These are phyloP conservation scores for Begonia fuchsioides DNA, from an alignment of 306 rosid genomes.

Conservation along the genomic window DNA sequence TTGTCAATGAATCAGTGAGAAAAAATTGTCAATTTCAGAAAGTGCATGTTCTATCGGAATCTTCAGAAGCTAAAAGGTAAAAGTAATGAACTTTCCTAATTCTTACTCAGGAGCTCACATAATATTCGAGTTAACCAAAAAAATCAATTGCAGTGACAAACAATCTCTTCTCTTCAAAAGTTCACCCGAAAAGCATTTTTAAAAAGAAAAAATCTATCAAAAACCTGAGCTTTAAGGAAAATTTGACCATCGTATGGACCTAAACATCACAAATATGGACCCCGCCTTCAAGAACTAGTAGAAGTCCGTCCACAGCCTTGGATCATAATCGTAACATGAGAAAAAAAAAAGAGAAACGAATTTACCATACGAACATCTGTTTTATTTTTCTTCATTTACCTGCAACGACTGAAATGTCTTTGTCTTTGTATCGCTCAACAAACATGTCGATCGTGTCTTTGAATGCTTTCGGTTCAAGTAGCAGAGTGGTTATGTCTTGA, in stretches of 20 bases:
- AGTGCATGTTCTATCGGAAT: too few species aligned
- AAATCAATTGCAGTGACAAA: slow-evolving; percentile 37
- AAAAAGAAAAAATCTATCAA: slow-evolving; percentile 32
- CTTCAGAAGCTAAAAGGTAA: slow-evolving; percentile 4
- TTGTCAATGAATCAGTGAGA: too few species aligned
- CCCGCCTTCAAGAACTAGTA: slow-evolving; percentile 28
- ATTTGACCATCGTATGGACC: slow-evolving; percentile 25
- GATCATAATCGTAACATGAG: slow-evolving; percentile 12
- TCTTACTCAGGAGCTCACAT: slow-evolving; percentile 35
- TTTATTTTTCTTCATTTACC: slow-evolving; percentile 38
- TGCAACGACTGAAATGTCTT: slow-evolving; percentile 89
- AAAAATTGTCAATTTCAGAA: too few species aligned
- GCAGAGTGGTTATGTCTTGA: slow-evolving; percentile 82
- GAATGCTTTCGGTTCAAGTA: slow-evolving; percentile 81
- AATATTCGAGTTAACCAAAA: slow-evolving; percentile 47
- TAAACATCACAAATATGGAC: slow-evolving; percentile 40
- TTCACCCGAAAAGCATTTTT: slow-evolving; percentile 7
- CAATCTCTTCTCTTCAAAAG: slow-evolving; percentile 37
- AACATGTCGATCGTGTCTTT: slow-evolving; percentile 87
- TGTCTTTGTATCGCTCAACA: slow-evolving; percentile 79
- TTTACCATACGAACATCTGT: not conserved
- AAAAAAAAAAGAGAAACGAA: too few species aligned
- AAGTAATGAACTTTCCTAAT: slow-evolving; percentile 8
- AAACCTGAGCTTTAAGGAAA: slow-evolving; percentile 26
- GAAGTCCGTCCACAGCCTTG: slow-evolving; percentile 15